Conservation (phyloP, 176 grass and related monocot genomes). For the Microstegium vimineum region DNA sequence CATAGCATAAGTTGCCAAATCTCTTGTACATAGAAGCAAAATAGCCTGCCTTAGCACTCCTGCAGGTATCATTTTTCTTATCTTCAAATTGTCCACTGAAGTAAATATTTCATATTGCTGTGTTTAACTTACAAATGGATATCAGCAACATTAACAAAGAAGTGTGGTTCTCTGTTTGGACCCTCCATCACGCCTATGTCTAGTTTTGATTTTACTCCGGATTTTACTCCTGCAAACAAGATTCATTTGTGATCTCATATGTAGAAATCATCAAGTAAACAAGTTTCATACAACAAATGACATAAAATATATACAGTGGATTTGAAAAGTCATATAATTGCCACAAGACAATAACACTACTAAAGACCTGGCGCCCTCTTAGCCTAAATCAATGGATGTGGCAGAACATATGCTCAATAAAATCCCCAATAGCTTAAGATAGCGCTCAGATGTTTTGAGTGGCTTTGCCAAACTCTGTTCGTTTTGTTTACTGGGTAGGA, state of each 20-base stretch:
- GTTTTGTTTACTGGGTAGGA: neutral
- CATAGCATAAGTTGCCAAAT: slow-evolving; percentile 94
- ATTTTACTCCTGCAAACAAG: slow-evolving; percentile 53
- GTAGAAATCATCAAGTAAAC: neutral
- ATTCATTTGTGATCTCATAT: slow-evolving; percentile 23
- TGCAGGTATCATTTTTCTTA: slow-evolving; percentile 27
- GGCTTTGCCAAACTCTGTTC: neutral
- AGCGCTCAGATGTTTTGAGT: neutral
- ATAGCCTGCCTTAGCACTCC: slow-evolving; percentile 97
- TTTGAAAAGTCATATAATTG: neutral
- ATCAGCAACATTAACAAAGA: slow-evolving; percentile 95
- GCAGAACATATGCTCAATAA: neutral
- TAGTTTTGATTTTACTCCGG: slow-evolving; percentile 83
- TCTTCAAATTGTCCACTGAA: slow-evolving; percentile 16
- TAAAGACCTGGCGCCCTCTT: neutral
- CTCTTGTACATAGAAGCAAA: slow-evolving; percentile 87
- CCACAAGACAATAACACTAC: neutral
- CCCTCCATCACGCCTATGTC: slow-evolving; percentile 75
- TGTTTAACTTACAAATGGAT: slow-evolving; percentile 80
- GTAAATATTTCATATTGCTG: neutral
- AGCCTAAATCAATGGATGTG: neutral
- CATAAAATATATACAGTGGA: neutral
- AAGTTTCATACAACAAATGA: neutral
- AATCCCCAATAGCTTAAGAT: neutral
- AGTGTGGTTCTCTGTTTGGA: slow-evolving; percentile 57